Evolutionary conservation across 805 yeast genomes (phyloP).

Genomic region (Priceomyces fermenticarens): DNA sequence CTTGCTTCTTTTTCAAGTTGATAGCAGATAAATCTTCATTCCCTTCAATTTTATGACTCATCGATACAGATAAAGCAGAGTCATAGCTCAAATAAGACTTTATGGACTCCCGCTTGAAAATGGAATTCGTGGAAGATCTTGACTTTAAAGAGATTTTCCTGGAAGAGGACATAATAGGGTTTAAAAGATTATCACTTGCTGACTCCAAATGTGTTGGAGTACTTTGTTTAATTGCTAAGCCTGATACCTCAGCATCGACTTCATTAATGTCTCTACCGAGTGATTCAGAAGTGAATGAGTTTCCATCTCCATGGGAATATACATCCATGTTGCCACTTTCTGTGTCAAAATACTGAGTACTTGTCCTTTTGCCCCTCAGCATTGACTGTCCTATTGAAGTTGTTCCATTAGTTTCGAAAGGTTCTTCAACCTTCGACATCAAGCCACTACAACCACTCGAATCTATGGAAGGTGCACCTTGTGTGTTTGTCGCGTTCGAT

Average conservation of each 20-base stretch:
- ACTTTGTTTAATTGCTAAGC: conserved; percentile 40
- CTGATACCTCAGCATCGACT: conserved; percentile 40
- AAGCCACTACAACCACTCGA: no score
- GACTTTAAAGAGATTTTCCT: conserved; percentile 20
- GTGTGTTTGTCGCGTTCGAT: not conserved
- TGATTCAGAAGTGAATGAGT: conserved; percentile 18
- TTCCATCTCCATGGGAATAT: no score
- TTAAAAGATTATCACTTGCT: conserved; percentile 24
- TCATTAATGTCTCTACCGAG: conserved; percentile 37
- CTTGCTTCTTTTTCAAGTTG: conserved; percentile 47
- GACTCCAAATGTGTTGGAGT: conserved; percentile 24
- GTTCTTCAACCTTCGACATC: no score
- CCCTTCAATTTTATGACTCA: conserved; percentile 12
- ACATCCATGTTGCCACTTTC: conserved; percentile 3
- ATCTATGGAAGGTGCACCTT: no score
- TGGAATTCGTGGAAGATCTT: conserved; percentile 31
- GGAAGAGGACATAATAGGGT: conserved; percentile 9
- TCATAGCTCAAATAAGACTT: conserved; percentile 61
- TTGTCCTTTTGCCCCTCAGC: conserved; percentile 8
- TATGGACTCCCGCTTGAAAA: conserved; percentile 28
- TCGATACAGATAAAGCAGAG: conserved; percentile 46
- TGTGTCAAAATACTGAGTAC: conserved; percentile 20
- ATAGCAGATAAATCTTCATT: conserved; percentile 13
- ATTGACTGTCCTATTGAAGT: not conserved
- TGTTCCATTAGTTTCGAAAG: not conserved